Evolutionary conservation across 2,329 filamentous ascomycete genomes (phyloP).

Genomic region (Colletotrichum salicis): DNA sequence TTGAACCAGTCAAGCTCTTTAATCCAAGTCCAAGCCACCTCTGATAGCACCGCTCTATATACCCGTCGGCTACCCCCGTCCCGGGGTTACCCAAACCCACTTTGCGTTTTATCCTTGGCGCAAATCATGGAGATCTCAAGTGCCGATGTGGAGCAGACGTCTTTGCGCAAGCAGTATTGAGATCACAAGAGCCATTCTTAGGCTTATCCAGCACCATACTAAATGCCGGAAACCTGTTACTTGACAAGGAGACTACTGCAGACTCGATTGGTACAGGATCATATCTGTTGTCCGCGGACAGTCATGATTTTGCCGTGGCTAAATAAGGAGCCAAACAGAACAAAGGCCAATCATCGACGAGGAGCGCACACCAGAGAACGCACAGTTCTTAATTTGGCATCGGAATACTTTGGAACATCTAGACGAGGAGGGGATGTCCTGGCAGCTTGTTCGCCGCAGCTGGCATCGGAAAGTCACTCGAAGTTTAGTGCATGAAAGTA

Average conservation of each 20-base stretch:
- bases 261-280: too few species aligned
- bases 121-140: not conserved
- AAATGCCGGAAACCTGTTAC: not conserved
- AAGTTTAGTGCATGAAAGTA: conserved; percentile 17
- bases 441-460: not conserved
- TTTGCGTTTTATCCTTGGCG: not conserved
- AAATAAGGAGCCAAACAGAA: too few species aligned
- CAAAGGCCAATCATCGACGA: not conserved
- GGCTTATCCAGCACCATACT: not conserved
- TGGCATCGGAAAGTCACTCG: not conserved
- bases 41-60: not conserved
- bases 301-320: too few species aligned
- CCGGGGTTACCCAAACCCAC: not conserved
- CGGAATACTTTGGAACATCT: not conserved
- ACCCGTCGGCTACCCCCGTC: conserved; percentile 9
- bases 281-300: too few species aligned
- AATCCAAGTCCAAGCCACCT: not conserved
- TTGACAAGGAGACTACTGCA: not conserved
- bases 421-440: not conserved
- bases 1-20: conserved; percentile 14
- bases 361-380: not conserved
- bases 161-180: not conserved
- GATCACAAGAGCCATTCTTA: not conserved
- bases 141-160: not conserved
- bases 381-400: not conserved